Evolutionary conservation across 306 rosid genomes (phyloP), one percentile per base, ranked within the genome.

Genomic region (Lupinus albus): DNA sequence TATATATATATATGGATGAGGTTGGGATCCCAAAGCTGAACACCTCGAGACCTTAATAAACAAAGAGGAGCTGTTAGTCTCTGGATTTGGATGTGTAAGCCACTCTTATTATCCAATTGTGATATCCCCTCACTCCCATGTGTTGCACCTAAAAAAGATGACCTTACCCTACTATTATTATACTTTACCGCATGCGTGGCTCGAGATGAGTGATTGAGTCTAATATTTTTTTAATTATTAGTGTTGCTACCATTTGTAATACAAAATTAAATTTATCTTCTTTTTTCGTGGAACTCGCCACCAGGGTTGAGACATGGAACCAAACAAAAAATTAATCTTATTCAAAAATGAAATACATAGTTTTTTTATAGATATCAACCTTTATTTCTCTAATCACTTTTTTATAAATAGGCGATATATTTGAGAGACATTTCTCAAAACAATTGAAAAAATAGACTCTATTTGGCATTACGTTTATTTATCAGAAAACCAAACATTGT

Each of bases 11-110:
- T 52, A 62, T 32, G 11, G 56, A 21, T 53, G 74, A 67, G 76
- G 69, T 85, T 75, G 72, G 55, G 94, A 89, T 89, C 96, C 96
- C 91, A 78, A 89, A 71, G 82, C 75, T 58, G 79, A 81, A 65
- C 78, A 83, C 80, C 78, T 86, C 78, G 88, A 75, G 88, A 75
- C 8, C 61, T 49, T 42, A 81, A 48, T 84, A 83, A 86, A 89
- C 33, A 81, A 84, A 7, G 8, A 25, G 57, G 80, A 66, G 57
- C 49, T 14, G 74, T 77, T 86, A 70, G 79, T 86, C 81, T 83
- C 63, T 79, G 83, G 86, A 85, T 82, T 78, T 82, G 84, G 61
- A 79, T 65, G 48, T 47, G 56, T 11, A 80, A 69, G 35, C 57
- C 75, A 75, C 81, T 79, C 80, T 75, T 84, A 86, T 77, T 83